phyloP scores from a whole-genome alignment of 1,284 basidiomycete species.

The Pseudozyma hubeiensis region DNA sequence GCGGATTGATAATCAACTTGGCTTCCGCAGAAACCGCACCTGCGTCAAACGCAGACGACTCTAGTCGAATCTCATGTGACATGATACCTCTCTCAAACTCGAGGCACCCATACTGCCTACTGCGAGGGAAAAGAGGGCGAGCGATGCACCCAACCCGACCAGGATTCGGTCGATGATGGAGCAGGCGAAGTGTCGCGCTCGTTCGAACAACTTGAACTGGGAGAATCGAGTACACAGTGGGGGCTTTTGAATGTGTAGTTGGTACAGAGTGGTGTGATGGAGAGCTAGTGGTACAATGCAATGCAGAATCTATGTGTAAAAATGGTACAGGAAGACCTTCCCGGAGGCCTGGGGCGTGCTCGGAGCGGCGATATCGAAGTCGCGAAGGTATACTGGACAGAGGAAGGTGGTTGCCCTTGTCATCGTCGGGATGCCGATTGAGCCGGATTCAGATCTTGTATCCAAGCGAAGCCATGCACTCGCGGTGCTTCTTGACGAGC shows the following conservation, averaged over 20 bases:
- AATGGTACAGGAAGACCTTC: no score
- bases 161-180: no score
- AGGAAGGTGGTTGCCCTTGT: background rate
- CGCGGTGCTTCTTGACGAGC: slow-evolving; percentile 81
- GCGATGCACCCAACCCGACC: no score
- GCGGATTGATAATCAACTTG: slow-evolving; percentile 35
- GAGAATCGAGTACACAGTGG: background rate
- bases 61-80: no score
- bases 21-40: background rate
- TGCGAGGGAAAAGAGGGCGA: no score
- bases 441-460: slow-evolving; percentile 60
- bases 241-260: slow-evolving; percentile 7
- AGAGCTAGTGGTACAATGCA: slow-evolving; percentile 29
- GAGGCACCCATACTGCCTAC: no score
- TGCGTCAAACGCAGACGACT: no score
- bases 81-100: no score
- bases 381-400: slow-evolving; percentile 11
- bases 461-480: slow-evolving; percentile 82
- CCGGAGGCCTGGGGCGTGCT: background rate
- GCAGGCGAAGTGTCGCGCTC: no score
- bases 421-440: background rate
- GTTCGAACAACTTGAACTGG: background rate
- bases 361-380: background rate
- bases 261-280: slow-evolving; percentile 32
- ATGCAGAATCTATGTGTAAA: background rate